A percentile compares a stretch with the other conserved stretches of the same genome.
These are phyloP conservation scores for Rhizophora mangle DNA, from an alignment of 345 rosid genomes.

Conservation along the genomic window DNA sequence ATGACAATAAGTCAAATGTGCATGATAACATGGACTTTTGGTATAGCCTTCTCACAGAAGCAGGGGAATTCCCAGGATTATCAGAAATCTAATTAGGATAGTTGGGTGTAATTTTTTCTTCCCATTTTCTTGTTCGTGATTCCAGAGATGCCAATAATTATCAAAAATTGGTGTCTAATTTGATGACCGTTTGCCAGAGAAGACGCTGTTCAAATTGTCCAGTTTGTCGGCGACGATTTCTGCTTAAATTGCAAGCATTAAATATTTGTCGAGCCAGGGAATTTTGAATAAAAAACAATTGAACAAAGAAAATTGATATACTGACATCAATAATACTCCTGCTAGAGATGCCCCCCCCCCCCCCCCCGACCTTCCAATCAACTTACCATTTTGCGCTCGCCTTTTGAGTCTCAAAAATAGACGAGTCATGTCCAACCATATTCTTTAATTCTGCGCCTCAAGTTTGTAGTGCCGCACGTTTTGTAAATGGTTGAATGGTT, in stretches of 20 bases:
- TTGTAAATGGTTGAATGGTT: no score
- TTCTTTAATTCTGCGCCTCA: no score
- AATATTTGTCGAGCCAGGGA: not conserved
- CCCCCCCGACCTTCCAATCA: no score
- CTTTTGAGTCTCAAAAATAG: no score
- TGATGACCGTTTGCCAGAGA: not conserved
- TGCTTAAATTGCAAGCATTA: not conserved
- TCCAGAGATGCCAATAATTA: not conserved
- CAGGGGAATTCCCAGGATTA: slow-evolving; percentile 39
- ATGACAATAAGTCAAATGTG: slow-evolving; percentile 21
- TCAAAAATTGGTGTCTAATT: slow-evolving; percentile 1
- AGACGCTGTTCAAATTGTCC: not conserved
- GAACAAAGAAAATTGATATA: not conserved
- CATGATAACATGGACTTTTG: slow-evolving; percentile 54
- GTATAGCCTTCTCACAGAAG: slow-evolving; percentile 44
- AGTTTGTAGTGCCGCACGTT: no score
- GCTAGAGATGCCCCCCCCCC: no score
- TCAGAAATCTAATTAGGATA: slow-evolving; percentile 27
- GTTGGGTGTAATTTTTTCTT: not conserved
- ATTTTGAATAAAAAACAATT: not conserved
- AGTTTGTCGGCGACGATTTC: not conserved
- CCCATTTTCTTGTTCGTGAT: not conserved
- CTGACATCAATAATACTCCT: no score
- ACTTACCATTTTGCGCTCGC: no score
- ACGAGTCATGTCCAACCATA: no score